Evolutionary conservation across 768 basidiomycete genomes (phyloP), one percentile per base, ranked within the genome.

Genomic region (Leccinum pellstonianum): DNA sequence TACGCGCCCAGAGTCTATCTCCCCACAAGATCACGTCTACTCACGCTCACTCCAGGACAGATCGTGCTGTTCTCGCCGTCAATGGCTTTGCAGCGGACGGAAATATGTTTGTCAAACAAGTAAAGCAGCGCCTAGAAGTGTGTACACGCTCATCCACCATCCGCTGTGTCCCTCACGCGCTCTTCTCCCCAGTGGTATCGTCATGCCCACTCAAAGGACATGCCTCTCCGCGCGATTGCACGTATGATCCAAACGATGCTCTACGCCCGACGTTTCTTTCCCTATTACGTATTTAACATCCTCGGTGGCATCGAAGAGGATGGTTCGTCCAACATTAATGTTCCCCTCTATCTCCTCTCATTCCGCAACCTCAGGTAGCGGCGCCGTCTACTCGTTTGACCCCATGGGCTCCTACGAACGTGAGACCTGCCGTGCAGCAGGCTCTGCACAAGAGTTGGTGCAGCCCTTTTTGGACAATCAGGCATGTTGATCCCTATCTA

Each of bases 401-500:
- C 97, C 97, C 41, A 94, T 98, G 33, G 97, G 97, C 27, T 95
- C 92, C 52, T 99, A 99, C 75, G 95, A 98, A 77, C 90, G 97
- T 61, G 95, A 97, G 77, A 85, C 91, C 33, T 98, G 95, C 78
- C 88, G 97, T 62, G 95, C 95, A 41, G 95, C 95, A 52, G 97
- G 97, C 53, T 90, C 95, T 15, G 96, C 95, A n/a, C 90, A 93
- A 72, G 83, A 87, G 52, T 84, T 99, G 23, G 85, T 99, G 7
- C 97, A 99, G 70, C 97, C 97, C 2, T 97, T 99, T 86, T 78
- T 99, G 67, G 97, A 99, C 77, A 98, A 97, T 75, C 95, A 98
- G 85, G 96, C 89, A 70, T 77, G 90, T 77, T 49, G 9, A 54
- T 68, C 60, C 43, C 64, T 64, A 59, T 58, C 43, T 66, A 61